These are phyloP conservation scores for Skeletonema grethae DNA, from an alignment of 108 stramenopile species.

Conservation along the genomic window DNA sequence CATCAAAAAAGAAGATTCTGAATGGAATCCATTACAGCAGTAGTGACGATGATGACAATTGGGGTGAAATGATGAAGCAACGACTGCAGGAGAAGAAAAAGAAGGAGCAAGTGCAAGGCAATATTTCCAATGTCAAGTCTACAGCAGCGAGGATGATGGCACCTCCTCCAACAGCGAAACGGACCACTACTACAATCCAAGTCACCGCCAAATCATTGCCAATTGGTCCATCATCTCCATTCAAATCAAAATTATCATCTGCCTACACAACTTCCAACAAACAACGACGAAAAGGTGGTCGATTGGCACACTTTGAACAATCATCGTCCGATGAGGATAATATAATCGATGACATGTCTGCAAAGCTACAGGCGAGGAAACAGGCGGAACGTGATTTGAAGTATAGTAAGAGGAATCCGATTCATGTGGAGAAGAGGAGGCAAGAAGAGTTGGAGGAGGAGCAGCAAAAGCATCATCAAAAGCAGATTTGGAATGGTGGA, in stretches of 20 bases:
- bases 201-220: background rate
- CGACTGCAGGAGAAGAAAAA: background rate
- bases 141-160: too few species aligned
- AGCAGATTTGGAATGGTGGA: background rate
- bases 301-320: background rate
- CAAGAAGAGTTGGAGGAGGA: conserved; percentile 12
- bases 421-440: conserved; percentile 13
- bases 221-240: background rate
- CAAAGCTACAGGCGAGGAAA: background rate
- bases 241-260: background rate
- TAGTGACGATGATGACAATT: background rate
- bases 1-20: background rate
- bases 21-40: background rate
- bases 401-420: background rate
- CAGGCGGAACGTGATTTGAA: background rate
- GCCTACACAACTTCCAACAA: background rate
- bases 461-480: conserved; percentile 9
- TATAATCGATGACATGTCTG: background rate
- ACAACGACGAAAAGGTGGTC: background rate
- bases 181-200: background rate
- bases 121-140: too few species aligned
- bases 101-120: background rate
- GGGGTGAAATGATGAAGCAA: background rate
- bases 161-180: too few species aligned
- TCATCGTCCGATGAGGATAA: background rate